Percentiles rank a stretch among this genome's conserved stretches.
Conservation (phyloP, 2,329 filamentous ascomycete species). For the Metarhizium sp. region DNA sequence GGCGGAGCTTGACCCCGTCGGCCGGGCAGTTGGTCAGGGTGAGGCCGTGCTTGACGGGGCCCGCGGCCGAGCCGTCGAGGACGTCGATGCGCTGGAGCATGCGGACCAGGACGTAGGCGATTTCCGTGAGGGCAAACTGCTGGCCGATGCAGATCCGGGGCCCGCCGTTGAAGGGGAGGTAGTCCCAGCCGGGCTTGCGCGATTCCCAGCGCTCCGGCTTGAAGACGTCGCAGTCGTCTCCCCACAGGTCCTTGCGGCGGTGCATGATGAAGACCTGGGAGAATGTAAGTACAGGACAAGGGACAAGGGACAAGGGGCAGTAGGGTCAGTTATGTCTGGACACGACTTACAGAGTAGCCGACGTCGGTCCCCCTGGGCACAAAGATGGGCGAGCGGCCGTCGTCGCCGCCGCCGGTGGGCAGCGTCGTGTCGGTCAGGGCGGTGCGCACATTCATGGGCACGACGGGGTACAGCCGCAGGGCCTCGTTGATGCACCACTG, state of each 20-base stretch:
- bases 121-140: constrained; percentile 17
- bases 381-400: constrained; percentile 37
- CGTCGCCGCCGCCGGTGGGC: constrained; percentile 39
- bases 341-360: constrained; percentile 23
- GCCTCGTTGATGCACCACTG: constrained; percentile 16
- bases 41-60: constrained; percentile 11
- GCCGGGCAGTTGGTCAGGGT: constrained; percentile 13
- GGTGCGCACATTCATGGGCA: constrained; percentile 14
- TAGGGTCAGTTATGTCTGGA: too few relatives aligned
- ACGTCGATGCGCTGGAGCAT: constrained; percentile 13
- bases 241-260: constrained; percentile 27
- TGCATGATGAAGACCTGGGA: constrained; percentile 23
- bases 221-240: constrained; percentile 28
- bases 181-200: constrained; percentile 16
- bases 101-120: constrained; percentile 14
- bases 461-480: constrained; percentile 14
- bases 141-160: constrained; percentile 19
- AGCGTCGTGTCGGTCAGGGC: constrained; percentile 34
- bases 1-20: constrained; percentile 11
- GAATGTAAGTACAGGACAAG: not conserved
- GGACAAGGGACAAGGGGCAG: too few relatives aligned
- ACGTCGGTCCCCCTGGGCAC: constrained; percentile 36
- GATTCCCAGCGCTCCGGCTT: constrained; percentile 29
- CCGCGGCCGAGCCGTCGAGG: constrained; percentile 11
- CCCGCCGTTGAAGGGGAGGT: constrained; percentile 17